phyloP scores from a whole-genome alignment of 2,329 filamentous ascomycete genomes.

The Akanthomyces dipterigenus region DNA sequence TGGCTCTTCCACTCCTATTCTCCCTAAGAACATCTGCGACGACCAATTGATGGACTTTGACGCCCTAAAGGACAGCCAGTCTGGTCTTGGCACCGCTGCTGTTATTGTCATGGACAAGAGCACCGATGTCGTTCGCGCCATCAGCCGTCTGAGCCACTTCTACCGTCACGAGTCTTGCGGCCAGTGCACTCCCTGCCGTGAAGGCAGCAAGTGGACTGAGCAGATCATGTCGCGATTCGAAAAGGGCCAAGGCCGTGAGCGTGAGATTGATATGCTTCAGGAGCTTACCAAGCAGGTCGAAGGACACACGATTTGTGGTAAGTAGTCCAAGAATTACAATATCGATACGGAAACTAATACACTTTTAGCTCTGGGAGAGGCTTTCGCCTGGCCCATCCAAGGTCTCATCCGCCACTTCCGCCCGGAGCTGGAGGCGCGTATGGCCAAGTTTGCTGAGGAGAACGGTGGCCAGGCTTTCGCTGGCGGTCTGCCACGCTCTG shows the following conservation, averaged over 20 bases:
- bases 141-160: slow-evolving; percentile 88
- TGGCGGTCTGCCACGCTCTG: slow-evolving; percentile 78
- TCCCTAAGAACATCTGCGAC: slow-evolving; percentile 85
- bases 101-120: slow-evolving; percentile 99
- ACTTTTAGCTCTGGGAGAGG: slow-evolving; percentile 73
- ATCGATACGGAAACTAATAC: slow-evolving; percentile 22
- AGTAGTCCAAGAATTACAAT: slow-evolving; percentile 24
- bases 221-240: slow-evolving; percentile 98
- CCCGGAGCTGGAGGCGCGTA: slow-evolving; percentile 87
- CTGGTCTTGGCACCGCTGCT: slow-evolving; percentile 91
- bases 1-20: slow-evolving; percentile 91
- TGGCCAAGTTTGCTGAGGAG: slow-evolving; percentile 70
- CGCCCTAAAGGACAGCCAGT: slow-evolving; percentile 94
- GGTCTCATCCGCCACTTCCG: slow-evolving; percentile 97
- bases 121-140: slow-evolving; percentile 90
- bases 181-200: slow-evolving; percentile 98
- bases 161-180: slow-evolving; percentile 98
- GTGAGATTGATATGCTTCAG: slow-evolving; percentile 99
- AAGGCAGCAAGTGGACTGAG: slow-evolving; percentile 98
- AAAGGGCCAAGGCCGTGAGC: slow-evolving; percentile 76
- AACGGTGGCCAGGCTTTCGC: slow-evolving; percentile 69
- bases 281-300: slow-evolving; percentile 99
- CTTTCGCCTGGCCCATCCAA: slow-evolving; percentile 97
- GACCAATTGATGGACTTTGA: slow-evolving; percentile 99
- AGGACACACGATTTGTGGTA: slow-evolving; percentile 96